Evolutionary conservation across 495 filamentous ascomycete genomes (phyloP).

Genomic region (Aspergillus cavernicola): DNA sequence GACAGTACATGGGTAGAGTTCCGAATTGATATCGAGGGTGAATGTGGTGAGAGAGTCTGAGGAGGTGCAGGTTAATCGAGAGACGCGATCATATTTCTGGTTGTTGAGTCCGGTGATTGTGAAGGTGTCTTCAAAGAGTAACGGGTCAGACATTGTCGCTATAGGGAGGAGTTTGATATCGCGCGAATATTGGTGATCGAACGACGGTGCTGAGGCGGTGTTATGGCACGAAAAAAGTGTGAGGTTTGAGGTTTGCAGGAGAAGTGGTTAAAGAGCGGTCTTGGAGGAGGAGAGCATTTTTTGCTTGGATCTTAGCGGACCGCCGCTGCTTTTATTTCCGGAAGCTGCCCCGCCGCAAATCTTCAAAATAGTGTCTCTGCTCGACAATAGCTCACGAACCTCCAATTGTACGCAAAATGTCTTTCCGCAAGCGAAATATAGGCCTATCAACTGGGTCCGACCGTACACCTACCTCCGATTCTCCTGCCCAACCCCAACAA

Average conservation of each 20-base stretch:
- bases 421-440: slow-evolving; percentile 85
- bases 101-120: slow-evolving; percentile 70
- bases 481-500: slow-evolving; percentile 27
- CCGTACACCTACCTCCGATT: slow-evolving; percentile 26
- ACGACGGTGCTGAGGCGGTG: not conserved
- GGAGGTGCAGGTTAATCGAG: slow-evolving; percentile 69
- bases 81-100: slow-evolving; percentile 91
- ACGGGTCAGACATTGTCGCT: slow-evolving; percentile 76
- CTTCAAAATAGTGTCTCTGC: slow-evolving; percentile 10
- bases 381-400: slow-evolving; percentile 1
- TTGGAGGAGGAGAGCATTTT: slow-evolving; percentile 39
- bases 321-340: slow-evolving; percentile 26
- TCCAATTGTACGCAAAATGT: slow-evolving; percentile 50
- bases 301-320: slow-evolving; percentile 26
- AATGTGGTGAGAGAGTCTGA: slow-evolving; percentile 68
- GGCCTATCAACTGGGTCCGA: slow-evolving; percentile 52
- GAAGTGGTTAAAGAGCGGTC: not conserved
- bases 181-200: not conserved
- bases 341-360: slow-evolving; percentile 25
- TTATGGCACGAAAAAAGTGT: not conserved
- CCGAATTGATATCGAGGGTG: slow-evolving; percentile 88
- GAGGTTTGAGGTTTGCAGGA: not conserved
- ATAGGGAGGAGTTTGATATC: no score
- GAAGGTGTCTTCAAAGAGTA: slow-evolving; percentile 93
- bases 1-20: slow-evolving; percentile 73